A percentile compares a stretch with the other conserved stretches of the same genome.
Conservation (phyloP, 2,329 filamentous ascomycete species). For the Graphiopsis chlorocephala region DNA sequence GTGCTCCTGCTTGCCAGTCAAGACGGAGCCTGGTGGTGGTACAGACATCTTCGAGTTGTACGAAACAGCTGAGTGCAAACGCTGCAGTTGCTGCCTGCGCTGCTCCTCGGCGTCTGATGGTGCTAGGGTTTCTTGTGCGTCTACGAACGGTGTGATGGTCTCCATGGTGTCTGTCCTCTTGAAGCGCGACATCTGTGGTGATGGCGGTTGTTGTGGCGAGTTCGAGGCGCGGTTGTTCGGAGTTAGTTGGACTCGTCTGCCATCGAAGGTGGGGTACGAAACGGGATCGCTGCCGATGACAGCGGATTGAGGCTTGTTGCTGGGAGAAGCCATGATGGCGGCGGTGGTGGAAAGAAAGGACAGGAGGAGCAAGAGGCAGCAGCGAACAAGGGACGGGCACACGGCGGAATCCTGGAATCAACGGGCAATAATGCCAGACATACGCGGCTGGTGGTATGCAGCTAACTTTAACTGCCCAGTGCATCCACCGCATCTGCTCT, state of each 20-base stretch:
- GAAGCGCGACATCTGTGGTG: conserved; percentile 7
- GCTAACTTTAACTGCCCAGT: background rate
- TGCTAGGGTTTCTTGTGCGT: conserved; percentile 25
- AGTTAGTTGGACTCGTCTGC: conserved; percentile 13
- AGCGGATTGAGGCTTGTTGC: background rate
- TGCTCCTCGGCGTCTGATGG: conserved; percentile 1
- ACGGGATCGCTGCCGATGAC: conserved; percentile 1
- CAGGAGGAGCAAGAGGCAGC: background rate
- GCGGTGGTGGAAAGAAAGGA: background rate
- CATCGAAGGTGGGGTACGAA: conserved; percentile 16
- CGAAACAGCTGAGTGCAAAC: conserved; percentile 10
- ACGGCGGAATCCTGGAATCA: background rate
- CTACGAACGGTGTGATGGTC: conserved; percentile 28
- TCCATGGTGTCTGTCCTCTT: conserved; percentile 30
- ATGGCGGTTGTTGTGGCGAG: background rate
- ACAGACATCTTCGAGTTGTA: conserved; percentile 41
- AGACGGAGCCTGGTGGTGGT: conserved; percentile 56
- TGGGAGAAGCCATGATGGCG: conserved; percentile 1
- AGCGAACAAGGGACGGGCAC: background rate
- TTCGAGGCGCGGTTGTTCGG: background rate
- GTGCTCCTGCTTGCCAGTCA: conserved; percentile 97
- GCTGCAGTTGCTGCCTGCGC: conserved; percentile 5
- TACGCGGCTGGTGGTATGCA: conserved; percentile 9
- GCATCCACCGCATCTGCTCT: background rate
- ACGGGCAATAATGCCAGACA: conserved; percentile 1